Percentiles rank a stretch among this genome's conserved stretches.
phyloP scores from a whole-genome alignment of 2,329 filamentous ascomycete genomes.

The Microcyclosporella mali region DNA sequence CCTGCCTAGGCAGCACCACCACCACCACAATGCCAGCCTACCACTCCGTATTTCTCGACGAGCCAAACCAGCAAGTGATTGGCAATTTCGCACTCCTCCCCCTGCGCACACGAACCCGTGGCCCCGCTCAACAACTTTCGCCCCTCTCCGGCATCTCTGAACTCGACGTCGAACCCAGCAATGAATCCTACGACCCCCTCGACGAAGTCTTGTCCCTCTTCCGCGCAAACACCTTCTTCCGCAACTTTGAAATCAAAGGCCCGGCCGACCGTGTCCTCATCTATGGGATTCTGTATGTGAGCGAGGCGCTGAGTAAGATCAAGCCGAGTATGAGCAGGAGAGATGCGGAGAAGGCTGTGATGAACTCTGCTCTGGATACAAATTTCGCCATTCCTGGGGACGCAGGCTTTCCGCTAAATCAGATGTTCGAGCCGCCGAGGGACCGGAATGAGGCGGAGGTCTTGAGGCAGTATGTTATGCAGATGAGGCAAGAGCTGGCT shows the following conservation, averaged over 20 bases:
- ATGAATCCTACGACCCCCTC: constrained; percentile 90
- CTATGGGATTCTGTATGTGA: constrained; percentile 93
- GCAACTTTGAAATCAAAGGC: constrained; percentile 98
- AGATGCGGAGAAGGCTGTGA: constrained; percentile 69
- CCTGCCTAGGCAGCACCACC: neutral
- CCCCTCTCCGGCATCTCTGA: constrained; percentile 51
- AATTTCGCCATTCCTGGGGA: constrained; percentile 95
- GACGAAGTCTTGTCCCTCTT: constrained; percentile 91
- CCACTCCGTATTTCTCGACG: constrained; percentile 91
- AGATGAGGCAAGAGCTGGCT: constrained; percentile 89
- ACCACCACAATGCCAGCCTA: constrained; percentile 55
- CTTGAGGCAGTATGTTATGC: constrained; percentile 79
- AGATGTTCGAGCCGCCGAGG: constrained; percentile 85
- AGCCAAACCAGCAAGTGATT: constrained; percentile 62
- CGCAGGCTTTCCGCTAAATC: constrained; percentile 86
- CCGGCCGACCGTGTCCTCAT: constrained; percentile 89
- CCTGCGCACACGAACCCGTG: constrained; percentile 87
- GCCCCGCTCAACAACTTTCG: constrained; percentile 83
- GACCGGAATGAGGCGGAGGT: constrained; percentile 86
- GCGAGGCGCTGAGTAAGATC: constrained; percentile 83
- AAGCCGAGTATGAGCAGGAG: constrained; percentile 63
- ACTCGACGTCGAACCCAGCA: constrained; percentile 65
- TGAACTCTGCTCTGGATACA: constrained; percentile 81
- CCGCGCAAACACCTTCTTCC: constrained; percentile 97
- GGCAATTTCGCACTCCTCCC: constrained; percentile 93